A percentile compares a stretch with the other conserved stretches of the same genome.
phyloP scores from a whole-genome alignment of 2,329 filamentous ascomycete species.

The Colletotrichum shisoi region DNA sequence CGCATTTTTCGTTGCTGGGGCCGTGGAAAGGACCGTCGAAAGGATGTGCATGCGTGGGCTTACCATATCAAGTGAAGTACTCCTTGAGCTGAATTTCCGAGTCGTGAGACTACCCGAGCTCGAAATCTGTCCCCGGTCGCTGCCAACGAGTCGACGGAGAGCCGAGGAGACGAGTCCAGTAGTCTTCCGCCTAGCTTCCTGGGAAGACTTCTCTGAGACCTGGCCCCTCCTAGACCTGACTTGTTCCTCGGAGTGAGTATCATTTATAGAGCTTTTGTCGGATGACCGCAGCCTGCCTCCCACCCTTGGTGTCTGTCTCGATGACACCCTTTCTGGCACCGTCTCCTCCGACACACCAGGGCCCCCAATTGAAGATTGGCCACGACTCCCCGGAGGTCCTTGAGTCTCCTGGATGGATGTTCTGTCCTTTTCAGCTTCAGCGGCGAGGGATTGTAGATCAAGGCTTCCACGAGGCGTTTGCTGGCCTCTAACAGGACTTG shows the following conservation, averaged over 20 bases:
- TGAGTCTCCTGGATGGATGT: neutral
- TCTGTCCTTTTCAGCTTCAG: neutral
- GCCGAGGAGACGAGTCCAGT: conserved; percentile 6
- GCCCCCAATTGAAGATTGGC: neutral
- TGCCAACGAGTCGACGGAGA: conserved; percentile 23
- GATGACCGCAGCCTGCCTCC: neutral
- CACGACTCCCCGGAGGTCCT: no score
- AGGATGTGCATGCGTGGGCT: conserved; percentile 8
- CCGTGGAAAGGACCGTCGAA: neutral
- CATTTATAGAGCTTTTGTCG: neutral
- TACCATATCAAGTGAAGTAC: neutral
- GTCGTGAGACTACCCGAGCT: conserved; percentile 3
- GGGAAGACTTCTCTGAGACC: neutral
- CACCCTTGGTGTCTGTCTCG: conserved; percentile 35
- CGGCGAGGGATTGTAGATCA: neutral
- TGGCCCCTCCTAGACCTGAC: neutral
- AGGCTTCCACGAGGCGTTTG: neutral
- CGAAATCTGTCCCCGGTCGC: neutral
- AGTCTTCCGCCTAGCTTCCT: conserved; percentile 2
- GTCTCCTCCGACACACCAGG: conserved; percentile 41
- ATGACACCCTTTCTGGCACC: conserved; percentile 45
- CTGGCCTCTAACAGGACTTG: neutral
- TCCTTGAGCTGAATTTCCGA: neutral
- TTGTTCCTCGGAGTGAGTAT: neutral
- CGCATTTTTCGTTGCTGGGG: neutral